Conservation (phyloP, 768 basidiomycete species). For the Mycena galopus region DNA sequence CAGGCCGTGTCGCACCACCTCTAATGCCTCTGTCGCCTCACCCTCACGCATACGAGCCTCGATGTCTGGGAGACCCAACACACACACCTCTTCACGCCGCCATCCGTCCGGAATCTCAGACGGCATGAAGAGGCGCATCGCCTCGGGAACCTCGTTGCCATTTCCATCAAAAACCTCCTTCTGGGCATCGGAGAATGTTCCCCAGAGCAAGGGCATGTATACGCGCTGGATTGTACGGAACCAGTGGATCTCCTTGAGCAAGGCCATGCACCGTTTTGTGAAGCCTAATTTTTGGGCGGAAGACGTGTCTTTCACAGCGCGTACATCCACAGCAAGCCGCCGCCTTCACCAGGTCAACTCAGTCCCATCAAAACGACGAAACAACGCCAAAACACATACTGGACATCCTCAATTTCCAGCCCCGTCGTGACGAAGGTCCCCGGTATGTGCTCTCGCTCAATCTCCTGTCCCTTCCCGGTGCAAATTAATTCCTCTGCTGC, state of each 20-base stretch:
- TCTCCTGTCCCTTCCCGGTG: not conserved
- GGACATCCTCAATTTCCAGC: not conserved
- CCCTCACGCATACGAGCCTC: conserved; percentile 15
- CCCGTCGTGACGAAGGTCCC: not conserved
- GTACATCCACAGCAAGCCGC: not conserved
- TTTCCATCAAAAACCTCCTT: too few relatives aligned
- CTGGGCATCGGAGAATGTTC: too few relatives aligned
- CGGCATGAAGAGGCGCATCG: not conserved
- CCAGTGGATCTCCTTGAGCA: too few relatives aligned
- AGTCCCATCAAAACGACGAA: too few relatives aligned
- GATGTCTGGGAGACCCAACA: not conserved
- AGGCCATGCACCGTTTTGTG: too few relatives aligned
- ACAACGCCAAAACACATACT: not conserved
- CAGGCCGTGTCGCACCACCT: not conserved
- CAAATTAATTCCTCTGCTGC: not conserved
- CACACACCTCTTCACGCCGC: not conserved
- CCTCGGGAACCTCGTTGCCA: too few relatives aligned
- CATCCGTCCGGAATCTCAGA: not conserved
- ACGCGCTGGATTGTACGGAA: too few relatives aligned
- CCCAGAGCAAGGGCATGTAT: too few relatives aligned
- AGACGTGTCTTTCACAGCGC: not conserved
- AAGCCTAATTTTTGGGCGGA: too few relatives aligned
- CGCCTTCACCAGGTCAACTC: not conserved
- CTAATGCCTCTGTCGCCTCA: conserved; percentile 1
- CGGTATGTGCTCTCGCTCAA: not conserved